Percentiles rank a stretch among this genome's conserved stretches.
phyloP scores from a whole-genome alignment of 306 rosid genomes.

The Trifolium subterraneum region DNA sequence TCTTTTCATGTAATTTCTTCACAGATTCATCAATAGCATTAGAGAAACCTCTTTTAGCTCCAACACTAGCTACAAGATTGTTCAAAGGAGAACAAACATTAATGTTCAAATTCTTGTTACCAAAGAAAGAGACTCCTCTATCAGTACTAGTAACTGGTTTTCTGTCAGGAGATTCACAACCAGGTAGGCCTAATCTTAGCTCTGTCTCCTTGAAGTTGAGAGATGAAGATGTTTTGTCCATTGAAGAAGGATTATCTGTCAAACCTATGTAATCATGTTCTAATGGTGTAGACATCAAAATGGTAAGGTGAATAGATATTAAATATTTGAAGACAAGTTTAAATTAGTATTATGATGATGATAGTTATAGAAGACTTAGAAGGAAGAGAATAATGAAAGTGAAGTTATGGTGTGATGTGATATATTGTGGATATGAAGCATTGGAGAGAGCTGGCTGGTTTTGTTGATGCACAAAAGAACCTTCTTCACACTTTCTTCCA shows the following conservation, averaged over 20 bases:
- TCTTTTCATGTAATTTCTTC: conserved; percentile 55
- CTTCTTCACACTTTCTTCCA: conserved; percentile 55
- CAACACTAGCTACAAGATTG: conserved; percentile 63
- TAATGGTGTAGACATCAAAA: conserved; percentile 68
- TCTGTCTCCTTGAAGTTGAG: conserved; percentile 87
- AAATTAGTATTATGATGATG: not conserved
- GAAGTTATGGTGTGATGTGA: conserved; percentile 2
- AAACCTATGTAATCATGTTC: conserved; percentile 87
- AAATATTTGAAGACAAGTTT: conserved; percentile 28
- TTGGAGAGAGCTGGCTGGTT: conserved; percentile 42
- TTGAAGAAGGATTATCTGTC: conserved; percentile 58
- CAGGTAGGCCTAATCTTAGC: conserved; percentile 91
- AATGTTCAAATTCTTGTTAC: conserved; percentile 67
- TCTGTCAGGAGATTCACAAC: conserved; percentile 71
- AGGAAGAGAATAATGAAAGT: conserved; percentile 12
- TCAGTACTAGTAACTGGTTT: conserved; percentile 47
- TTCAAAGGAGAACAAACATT: conserved; percentile 45
- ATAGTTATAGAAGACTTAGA: not conserved
- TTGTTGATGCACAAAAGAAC: conserved; percentile 60
- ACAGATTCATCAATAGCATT: conserved; percentile 69
- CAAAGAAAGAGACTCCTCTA: conserved; percentile 53
- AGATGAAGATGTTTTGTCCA: conserved; percentile 64
- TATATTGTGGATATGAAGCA: conserved; percentile 18
- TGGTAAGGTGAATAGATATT: not conserved
- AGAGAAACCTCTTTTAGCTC: conserved; percentile 85